These are phyloP conservation scores for Ilex aquifolium DNA, from an alignment of 257 asterid species.

Conservation along the genomic window DNA sequence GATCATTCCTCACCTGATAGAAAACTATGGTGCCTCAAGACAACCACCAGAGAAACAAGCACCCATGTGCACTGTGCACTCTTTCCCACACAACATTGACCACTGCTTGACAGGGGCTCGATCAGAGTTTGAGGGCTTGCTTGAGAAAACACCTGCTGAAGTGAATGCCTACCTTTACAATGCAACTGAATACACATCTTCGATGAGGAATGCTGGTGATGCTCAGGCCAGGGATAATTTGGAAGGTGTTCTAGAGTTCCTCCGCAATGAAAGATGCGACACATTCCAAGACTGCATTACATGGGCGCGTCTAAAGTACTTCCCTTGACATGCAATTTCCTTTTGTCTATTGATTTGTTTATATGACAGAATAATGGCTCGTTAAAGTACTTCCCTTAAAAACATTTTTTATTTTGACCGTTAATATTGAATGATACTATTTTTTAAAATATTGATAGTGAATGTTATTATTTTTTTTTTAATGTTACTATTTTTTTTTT, in stretches of 20 bases:
- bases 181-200: not conserved
- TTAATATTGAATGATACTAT: no score
- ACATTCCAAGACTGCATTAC: constrained; percentile 4
- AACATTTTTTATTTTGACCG: no score
- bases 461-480: no score
- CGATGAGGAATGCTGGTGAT: constrained; percentile 1
- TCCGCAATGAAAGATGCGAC: not conserved
- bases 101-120: constrained; percentile 3
- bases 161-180: not conserved
- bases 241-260: not conserved
- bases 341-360: no score
- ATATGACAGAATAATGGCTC: no score
- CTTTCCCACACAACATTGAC: constrained; percentile 5
- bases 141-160: not conserved
- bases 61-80: not conserved
- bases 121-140: constrained; percentile 1
- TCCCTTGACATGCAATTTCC: no score
- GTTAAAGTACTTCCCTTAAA: no score
- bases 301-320: constrained; percentile 1
- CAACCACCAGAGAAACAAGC: constrained; percentile 1
- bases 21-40: constrained; percentile 1
- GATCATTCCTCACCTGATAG: not conserved
- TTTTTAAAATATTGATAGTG: no score
- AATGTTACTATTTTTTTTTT: no score
- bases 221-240: not conserved